These are phyloP conservation scores for Psilocybe subaeruginosa DNA, from an alignment of 768 basidiomycete genomes.

Conservation along the genomic window DNA sequence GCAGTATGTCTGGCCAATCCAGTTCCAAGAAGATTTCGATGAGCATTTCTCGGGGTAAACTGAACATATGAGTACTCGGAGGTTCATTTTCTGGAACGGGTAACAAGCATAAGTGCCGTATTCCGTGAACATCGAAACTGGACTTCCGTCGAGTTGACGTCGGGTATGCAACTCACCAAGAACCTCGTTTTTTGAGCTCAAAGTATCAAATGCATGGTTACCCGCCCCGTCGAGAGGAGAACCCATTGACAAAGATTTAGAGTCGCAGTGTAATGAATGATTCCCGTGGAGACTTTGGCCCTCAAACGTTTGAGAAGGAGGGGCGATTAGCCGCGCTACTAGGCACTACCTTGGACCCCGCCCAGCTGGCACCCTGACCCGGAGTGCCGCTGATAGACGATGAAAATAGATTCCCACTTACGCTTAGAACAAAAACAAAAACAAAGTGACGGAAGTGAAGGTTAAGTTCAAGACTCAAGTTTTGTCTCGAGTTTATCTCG, in stretches of 20 bases:
- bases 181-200: not conserved
- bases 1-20: constrained; percentile 4
- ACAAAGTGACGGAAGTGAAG: no score
- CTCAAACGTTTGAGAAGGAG: not conserved
- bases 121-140: constrained; percentile 2
- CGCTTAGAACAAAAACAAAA: no score
- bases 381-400: not conserved
- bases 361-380: not conserved
- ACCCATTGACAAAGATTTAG: not conserved
- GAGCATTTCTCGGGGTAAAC: not conserved
- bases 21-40: not conserved
- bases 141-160: not conserved
- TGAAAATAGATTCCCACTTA: not conserved
- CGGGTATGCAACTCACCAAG: not conserved
- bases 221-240: not conserved
- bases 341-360: constrained; percentile 1
- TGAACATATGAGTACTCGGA: not conserved
- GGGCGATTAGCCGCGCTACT: not conserved
- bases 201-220: not conserved
- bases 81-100: not conserved
- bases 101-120: not conserved
- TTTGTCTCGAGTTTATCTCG: no score
- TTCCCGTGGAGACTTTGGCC: not conserved
- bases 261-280: not conserved
- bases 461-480: not conserved